Evolutionary conservation across 2,329 filamentous ascomycete genomes (phyloP).

Genomic region (Penicillium occitanis): DNA sequence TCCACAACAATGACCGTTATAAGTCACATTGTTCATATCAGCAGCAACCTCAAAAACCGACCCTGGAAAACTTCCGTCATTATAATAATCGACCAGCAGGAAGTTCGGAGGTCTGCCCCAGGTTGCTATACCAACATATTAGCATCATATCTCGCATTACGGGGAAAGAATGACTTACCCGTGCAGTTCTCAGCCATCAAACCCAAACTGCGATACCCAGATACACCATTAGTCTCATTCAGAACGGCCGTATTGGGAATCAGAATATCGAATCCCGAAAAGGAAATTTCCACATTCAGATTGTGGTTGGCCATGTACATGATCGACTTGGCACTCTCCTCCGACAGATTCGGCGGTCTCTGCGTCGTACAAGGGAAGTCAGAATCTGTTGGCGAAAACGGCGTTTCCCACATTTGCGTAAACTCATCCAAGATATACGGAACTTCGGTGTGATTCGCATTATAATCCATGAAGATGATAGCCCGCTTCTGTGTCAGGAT

Average conservation of each 20-base stretch:
- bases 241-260: constrained; percentile 70
- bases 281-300: constrained; percentile 72
- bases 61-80: constrained; percentile 65
- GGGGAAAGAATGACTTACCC: constrained; percentile 31
- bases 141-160: neutral
- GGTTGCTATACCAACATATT: constrained; percentile 31
- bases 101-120: constrained; percentile 75
- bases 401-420: constrained; percentile 85
- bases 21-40: constrained; percentile 69
- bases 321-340: constrained; percentile 56
- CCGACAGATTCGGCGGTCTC: constrained; percentile 67
- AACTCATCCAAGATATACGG: constrained; percentile 90
- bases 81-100: constrained; percentile 83
- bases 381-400: constrained; percentile 70
- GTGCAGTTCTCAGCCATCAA: constrained; percentile 63
- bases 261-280: constrained; percentile 63
- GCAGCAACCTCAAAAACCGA: constrained; percentile 77
- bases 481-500: constrained; percentile 70
- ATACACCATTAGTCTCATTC: constrained; percentile 69
- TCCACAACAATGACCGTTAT: constrained; percentile 50
- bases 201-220: constrained; percentile 67
- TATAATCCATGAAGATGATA: constrained; percentile 81
- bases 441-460: constrained; percentile 72
- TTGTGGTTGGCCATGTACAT: constrained; percentile 91
- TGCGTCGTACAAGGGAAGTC: constrained; percentile 76